Percentiles rank a stretch among this genome's conserved stretches.
Conservation (phyloP, 495 filamentous ascomycete species). For the Neurospora sp. region DNA sequence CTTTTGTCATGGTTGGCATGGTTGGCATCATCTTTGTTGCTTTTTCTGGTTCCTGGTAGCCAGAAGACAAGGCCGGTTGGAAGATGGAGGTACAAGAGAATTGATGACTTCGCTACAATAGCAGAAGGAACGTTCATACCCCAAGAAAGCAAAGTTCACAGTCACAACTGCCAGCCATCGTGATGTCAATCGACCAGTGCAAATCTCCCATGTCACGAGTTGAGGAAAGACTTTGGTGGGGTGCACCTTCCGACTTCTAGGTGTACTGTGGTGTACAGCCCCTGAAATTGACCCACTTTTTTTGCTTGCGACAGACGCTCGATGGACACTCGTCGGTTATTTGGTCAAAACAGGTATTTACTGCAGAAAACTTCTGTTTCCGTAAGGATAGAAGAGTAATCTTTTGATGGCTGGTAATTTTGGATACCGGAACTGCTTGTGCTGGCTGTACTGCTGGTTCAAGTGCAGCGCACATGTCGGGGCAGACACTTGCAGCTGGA, state of each 20-base stretch:
- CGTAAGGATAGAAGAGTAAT: rapidly evolving
- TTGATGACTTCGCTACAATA: not conserved
- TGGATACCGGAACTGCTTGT: not conserved
- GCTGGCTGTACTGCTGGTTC: not conserved
- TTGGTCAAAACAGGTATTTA: rapidly evolving
- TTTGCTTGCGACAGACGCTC: not conserved
- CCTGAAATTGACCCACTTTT: not conserved
- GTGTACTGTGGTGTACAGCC: not conserved
- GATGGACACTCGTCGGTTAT: not conserved
- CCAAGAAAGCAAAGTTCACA: not conserved
- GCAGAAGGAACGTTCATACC: too few relatives aligned
- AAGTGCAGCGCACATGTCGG: not conserved
- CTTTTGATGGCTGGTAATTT: rapidly evolving
- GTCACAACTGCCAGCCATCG: not conserved
- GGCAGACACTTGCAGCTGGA: not conserved
- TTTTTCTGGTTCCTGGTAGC: not conserved
- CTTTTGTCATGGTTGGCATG: not conserved
- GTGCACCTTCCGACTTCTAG: not conserved
- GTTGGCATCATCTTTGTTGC: not conserved
- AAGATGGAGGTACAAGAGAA: not conserved
- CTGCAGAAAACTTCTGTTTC: not conserved
- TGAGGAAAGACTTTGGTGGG: not conserved
- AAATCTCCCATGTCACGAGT: not conserved
- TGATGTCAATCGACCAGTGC: not conserved
- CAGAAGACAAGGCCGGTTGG: too few relatives aligned